These are phyloP conservation scores for Metschnikowia continentalis DNA, from an alignment of 805 yeast species.

Conservation along the genomic window DNA sequence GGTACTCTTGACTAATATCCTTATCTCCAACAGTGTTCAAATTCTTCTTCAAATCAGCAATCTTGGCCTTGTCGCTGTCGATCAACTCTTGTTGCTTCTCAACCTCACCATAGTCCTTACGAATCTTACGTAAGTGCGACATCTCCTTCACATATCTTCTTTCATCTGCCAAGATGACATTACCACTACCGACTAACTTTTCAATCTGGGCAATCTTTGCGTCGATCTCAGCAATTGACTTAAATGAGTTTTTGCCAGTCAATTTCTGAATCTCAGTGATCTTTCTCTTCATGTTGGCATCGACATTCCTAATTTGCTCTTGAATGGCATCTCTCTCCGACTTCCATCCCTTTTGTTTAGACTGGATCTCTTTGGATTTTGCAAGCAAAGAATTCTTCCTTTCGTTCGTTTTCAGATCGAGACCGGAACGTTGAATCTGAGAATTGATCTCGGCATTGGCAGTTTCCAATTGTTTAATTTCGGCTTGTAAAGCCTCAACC, in stretches of 20 bases:
- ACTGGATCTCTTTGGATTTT: slow-evolving; percentile 38
- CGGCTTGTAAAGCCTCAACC: slow-evolving; percentile 50
- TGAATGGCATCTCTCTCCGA: slow-evolving; percentile 48
- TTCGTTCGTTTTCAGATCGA: slow-evolving; percentile 29
- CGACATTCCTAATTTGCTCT: slow-evolving; percentile 70
- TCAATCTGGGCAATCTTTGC: slow-evolving; percentile 64
- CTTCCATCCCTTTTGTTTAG: slow-evolving; percentile 47
- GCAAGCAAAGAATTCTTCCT: slow-evolving; percentile 32
- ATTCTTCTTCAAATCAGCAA: slow-evolving; percentile 68
- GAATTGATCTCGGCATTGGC: slow-evolving; percentile 49
- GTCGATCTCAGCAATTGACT: slow-evolving; percentile 65
- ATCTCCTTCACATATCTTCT: slow-evolving; percentile 81
- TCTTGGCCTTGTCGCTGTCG: slow-evolving; percentile 72
- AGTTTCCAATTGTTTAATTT: slow-evolving; percentile 59
- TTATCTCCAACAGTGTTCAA: slow-evolving; percentile 55
- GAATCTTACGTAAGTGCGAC: slow-evolving; percentile 72
- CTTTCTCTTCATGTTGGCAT: slow-evolving; percentile 68
- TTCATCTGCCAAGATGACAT: slow-evolving; percentile 85
- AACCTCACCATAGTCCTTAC: slow-evolving; percentile 70
- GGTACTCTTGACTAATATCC: slow-evolving; percentile 66
- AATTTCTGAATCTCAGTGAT: slow-evolving; percentile 67
- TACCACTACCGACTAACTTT: slow-evolving; percentile 69
- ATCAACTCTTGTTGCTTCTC: slow-evolving; percentile 74
- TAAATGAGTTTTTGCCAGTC: slow-evolving; percentile 67
- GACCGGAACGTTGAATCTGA: slow-evolving; percentile 44